A percentile compares a stretch with the other conserved stretches of the same genome.
phyloP scores from a whole-genome alignment of 805 yeast genomes.

The Henningerozyma blattae region DNA sequence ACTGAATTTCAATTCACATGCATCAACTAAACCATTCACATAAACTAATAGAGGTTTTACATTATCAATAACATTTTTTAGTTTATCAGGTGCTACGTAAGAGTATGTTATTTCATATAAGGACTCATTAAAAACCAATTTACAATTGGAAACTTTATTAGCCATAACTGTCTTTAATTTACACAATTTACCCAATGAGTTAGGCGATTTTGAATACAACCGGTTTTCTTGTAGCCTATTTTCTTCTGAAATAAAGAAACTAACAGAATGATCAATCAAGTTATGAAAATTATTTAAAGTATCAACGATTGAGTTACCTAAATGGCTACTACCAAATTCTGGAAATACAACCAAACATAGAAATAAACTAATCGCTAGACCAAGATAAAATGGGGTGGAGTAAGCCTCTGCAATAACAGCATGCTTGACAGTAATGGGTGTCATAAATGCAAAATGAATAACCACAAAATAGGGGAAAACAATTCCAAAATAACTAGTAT shows the following conservation, averaged over 20 bases:
- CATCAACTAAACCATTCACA: slow-evolving; percentile 33
- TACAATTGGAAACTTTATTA: slow-evolving; percentile 25
- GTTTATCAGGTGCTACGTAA: slow-evolving; percentile 31
- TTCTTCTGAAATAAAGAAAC: slow-evolving; percentile 26
- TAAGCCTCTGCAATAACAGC: slow-evolving; percentile 25
- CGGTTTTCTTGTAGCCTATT: background rate
- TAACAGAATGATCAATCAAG: slow-evolving; percentile 27
- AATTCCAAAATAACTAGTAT: slow-evolving; percentile 34
- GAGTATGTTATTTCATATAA: slow-evolving; percentile 38
- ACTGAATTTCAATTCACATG: slow-evolving; percentile 35
- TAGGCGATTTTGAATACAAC: slow-evolving; percentile 13
- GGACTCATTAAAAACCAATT: slow-evolving; percentile 34
- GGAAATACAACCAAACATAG: slow-evolving; percentile 36
- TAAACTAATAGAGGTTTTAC: slow-evolving; percentile 24
- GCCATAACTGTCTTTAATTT: slow-evolving; percentile 25
- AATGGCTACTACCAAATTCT: slow-evolving; percentile 38
- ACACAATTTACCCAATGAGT: slow-evolving; percentile 24
- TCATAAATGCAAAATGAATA: slow-evolving; percentile 37
- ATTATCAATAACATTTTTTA: slow-evolving; percentile 26
- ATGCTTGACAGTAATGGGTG: slow-evolving; percentile 22
- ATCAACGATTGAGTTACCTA: slow-evolving; percentile 32
- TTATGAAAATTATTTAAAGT: slow-evolving; percentile 29
- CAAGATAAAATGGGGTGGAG: slow-evolving; percentile 34
- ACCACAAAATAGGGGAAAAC: slow-evolving; percentile 38
- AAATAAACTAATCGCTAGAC: slow-evolving; percentile 31